Evolutionary conservation across 768 basidiomycete species (phyloP), one percentile per base, ranked within the genome.

Genomic region (Rhizopogon rudus): DNA sequence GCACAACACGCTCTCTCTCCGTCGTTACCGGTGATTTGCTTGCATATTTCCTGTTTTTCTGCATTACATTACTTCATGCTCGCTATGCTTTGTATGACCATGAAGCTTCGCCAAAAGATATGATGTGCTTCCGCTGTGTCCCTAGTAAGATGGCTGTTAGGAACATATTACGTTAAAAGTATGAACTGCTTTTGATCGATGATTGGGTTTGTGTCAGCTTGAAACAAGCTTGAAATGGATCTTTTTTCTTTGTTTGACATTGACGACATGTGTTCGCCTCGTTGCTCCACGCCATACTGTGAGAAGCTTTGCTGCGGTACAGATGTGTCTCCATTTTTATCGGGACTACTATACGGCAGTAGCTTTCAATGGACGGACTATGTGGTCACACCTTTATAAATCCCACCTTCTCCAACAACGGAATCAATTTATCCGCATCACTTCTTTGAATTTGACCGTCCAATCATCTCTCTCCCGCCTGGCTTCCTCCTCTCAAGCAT

Each of bases 1-100:
- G 72, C 91, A 98, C 93, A 99, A 98, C 84, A 97, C 95, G 14
- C 89, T 92, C 82, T 88, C 85, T 72, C 82, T 92, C 60, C 90
- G 87, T 68, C 86, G 90, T 60, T 92, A 92, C 82, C 86, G 90
- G 74, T 92, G 67, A 81, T 61, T 54, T 50, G 20, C 33, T 46
- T 44, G 29, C n/a, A n/a, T 29, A 35, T 42, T 43, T 4, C 28
- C 44, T 52, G 43, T 16, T 39, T 40, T 56, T 35, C 53, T 57
- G 44, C 55, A 60, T 39, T 51, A 41, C 57, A 52, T 51, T 62
- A 54, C 44, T 56, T 60, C 61, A 67, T 75, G 69, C 65, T 60
- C 55, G 60, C 50, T 66, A 62, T 68, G 52, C 56, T 56, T 49
- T 62, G 60, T 60, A 60, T 62, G 58, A 57, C 42, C 45, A 33